Base-by-base conservation (phyloP, 805 yeast genomes). In the Starmera caribaea region DNA sequence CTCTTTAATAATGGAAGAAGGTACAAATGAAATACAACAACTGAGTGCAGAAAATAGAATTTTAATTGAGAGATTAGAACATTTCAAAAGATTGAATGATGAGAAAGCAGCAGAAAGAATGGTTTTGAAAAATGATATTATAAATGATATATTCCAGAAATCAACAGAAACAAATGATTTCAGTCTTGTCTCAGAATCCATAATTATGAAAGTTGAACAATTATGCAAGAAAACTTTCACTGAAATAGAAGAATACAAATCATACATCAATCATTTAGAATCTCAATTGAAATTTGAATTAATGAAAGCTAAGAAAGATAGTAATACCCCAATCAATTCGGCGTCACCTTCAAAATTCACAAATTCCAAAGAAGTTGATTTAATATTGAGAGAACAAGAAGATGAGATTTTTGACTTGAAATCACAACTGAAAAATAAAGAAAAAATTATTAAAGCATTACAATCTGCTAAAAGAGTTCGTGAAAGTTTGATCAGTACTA, bases 381-480 rank as follows among this genome's bases (percentile, higher is more conserved):
- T 41, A 8, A 35, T 76, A 8, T 50, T 78, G 41, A 66, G 67
- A 44, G 83, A 79, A 34, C 80, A 79, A 47, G 79, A 74, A 41
- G 85, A 78, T 36, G 90, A 83, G 50, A 74, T 88, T 12, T 49
- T 61, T 36, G 86, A 79, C 38, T 63, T 89, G 47, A 71, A 72
- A 49, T 80, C 75, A 37, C 67, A 73, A 34, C 51, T 84, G 31
- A 69, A 72, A 35, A 84, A 82, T 45, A 88, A 87, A 57, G 95
- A 87, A 48, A 77, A 79, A 35, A 79, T 88, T 46, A 83, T 88
- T 42, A 75, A 73, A 43, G 87, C 90, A 2, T 62, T 87, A 41
- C 75, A 80, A 30, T 75, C 81, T 35, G 74, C 85, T 3, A 69
- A 76, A 30, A 70, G 78, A 49, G 68, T 81, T 29, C 69, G 89